phyloP scores from a whole-genome alignment of 306 rosid genomes.

The Citrullus amarus region DNA sequence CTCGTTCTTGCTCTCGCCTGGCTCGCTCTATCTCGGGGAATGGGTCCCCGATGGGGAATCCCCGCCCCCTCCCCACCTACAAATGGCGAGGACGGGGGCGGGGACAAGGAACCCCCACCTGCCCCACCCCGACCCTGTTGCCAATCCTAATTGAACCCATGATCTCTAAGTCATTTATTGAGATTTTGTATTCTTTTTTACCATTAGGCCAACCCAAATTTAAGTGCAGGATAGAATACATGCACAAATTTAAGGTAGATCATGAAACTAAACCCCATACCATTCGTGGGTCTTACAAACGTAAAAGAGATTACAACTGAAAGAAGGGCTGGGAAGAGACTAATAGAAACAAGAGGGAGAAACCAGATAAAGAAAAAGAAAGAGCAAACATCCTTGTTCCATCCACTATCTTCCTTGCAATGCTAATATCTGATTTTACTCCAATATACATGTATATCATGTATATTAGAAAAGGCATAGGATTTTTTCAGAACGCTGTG shows the following conservation, averaged over 20 bases:
- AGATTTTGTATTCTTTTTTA: too few species aligned
- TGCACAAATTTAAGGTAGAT: background rate
- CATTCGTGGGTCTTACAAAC: background rate
- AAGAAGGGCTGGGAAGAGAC: background rate
- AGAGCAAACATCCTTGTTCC: background rate
- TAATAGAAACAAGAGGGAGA: background rate
- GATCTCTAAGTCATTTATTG: too few species aligned
- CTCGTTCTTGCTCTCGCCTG: too few species aligned
- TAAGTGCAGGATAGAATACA: background rate
- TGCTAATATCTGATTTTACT: background rate
- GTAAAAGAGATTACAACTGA: background rate
- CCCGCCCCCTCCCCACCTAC: too few species aligned
- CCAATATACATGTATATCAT: background rate
- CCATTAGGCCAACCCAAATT: too few species aligned
- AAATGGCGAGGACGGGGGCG: too few species aligned
- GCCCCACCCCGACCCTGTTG: too few species aligned
- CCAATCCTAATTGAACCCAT: too few species aligned
- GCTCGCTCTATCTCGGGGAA: too few species aligned
- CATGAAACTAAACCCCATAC: background rate
- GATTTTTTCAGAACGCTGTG: background rate
- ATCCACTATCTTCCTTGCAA: background rate
- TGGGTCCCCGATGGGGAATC: too few species aligned
- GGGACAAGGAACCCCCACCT: too few species aligned
- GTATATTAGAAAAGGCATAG: background rate
- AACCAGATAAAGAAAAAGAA: background rate